These are phyloP conservation scores for Albugo candida DNA, from an alignment of 352 stramenopile species.

Conservation along the genomic window DNA sequence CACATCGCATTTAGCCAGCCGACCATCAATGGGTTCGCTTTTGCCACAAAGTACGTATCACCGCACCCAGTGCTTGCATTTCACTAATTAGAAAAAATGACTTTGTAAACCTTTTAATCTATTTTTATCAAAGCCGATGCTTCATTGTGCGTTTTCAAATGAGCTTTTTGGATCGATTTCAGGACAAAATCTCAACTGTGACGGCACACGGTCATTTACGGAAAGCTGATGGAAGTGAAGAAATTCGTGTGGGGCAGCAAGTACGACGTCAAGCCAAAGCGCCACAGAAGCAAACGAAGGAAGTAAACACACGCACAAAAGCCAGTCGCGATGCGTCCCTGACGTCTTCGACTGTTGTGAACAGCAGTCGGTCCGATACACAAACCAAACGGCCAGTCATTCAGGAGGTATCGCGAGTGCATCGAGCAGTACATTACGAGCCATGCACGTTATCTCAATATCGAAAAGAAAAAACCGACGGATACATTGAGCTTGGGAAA, in stretches of 20 bases:
- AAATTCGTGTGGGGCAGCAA: slow-evolving; percentile 50
- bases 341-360: not conserved
- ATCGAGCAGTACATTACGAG: slow-evolving; percentile 50
- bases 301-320: not conserved
- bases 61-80: slow-evolving; percentile 19
- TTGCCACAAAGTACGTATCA: slow-evolving; percentile 32
- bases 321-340: not conserved
- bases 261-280: slow-evolving; percentile 19
- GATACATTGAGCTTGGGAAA: slow-evolving; percentile 80
- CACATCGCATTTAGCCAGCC: slow-evolving; percentile 53
- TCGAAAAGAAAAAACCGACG: slow-evolving; percentile 61
- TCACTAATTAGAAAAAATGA: too few species aligned
- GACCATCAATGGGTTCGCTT: slow-evolving; percentile 33
- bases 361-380: not conserved
- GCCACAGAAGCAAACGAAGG: not conserved
- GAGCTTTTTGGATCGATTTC: slow-evolving; percentile 71
- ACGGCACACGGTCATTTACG: slow-evolving; percentile 57
- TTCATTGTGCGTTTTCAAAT: slow-evolving; percentile 11
- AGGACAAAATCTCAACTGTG: slow-evolving; percentile 67
- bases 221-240: slow-evolving; percentile 58
- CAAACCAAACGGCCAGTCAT: slow-evolving; percentile 34
- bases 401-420: slow-evolving; percentile 15
- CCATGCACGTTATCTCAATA: slow-evolving; percentile 75
- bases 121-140: not conserved
- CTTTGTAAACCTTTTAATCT: too few species aligned